These are phyloP conservation scores for Coprinopsis strossmayeri DNA, from an alignment of 768 basidiomycete genomes.

Conservation along the genomic window DNA sequence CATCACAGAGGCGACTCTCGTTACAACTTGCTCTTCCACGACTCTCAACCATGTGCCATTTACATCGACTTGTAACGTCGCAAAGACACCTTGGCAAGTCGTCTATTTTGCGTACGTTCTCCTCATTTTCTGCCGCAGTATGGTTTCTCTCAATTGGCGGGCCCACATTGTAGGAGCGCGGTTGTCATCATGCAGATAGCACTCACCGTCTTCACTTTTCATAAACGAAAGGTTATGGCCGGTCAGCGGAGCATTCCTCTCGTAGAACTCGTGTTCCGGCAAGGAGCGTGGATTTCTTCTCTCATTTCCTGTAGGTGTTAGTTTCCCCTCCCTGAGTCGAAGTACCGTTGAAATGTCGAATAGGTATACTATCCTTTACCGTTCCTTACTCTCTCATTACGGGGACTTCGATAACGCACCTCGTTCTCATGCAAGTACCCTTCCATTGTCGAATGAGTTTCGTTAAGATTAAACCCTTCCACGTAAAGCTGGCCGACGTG, in stretches of 20 bases:
- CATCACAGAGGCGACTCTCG: conserved; percentile 8
- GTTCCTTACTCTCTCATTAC: conserved; percentile 8
- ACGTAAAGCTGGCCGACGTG: conserved; percentile 4
- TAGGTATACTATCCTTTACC: conserved; percentile 2
- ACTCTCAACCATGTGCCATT: conserved; percentile 4
- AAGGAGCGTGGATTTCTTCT: conserved; percentile 7
- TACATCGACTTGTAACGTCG: conserved; percentile 5
- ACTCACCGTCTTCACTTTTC: conserved; percentile 5
- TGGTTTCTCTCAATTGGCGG: not conserved
- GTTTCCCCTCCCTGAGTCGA: not conserved
- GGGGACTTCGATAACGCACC: conserved; percentile 2
- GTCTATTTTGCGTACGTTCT: conserved; percentile 7
- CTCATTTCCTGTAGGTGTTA: conserved; percentile 2
- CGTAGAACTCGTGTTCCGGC: conserved; percentile 5
- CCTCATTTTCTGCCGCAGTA: not conserved
- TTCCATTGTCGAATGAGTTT: not conserved
- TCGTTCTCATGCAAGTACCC: conserved; percentile 4
- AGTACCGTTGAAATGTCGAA: not conserved
- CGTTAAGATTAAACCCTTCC: no score
- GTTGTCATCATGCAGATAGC: conserved; percentile 4
- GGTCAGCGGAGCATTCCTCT: conserved; percentile 4
- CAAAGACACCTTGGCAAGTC: conserved; percentile 4
- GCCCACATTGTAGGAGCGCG: not conserved
- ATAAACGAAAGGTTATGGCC: conserved; percentile 5
- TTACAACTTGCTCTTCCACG: conserved; percentile 8